A percentile compares a stretch with the other conserved stretches of the same genome.
These are phyloP conservation scores for Syzygium jambos DNA, from an alignment of 345 rosid species.

Conservation along the genomic window DNA sequence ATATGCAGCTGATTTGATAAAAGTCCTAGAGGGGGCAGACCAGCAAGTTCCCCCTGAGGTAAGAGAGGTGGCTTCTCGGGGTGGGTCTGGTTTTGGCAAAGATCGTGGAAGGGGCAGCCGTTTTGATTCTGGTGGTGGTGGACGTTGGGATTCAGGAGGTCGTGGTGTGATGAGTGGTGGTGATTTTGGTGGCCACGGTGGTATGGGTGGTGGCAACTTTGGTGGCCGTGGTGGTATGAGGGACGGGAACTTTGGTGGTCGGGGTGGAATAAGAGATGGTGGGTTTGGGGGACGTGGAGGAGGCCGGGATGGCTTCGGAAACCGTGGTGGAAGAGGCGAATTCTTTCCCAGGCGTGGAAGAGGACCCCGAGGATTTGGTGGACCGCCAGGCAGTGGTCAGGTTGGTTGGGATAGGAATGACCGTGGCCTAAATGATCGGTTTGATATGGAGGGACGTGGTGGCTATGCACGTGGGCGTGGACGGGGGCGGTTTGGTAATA, in stretches of 20 bases:
- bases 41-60: slow-evolving; percentile 85
- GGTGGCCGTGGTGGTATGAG: slow-evolving; percentile 39
- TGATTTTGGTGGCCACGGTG: slow-evolving; percentile 45
- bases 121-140: slow-evolving; percentile 57
- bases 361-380: slow-evolving; percentile 62
- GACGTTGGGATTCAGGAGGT: slow-evolving; percentile 65
- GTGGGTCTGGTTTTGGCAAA: slow-evolving; percentile 54
- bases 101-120: slow-evolving; percentile 69
- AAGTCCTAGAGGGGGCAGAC: slow-evolving; percentile 87
- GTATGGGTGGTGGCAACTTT: slow-evolving; percentile 34
- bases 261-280: slow-evolving; percentile 38
- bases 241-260: slow-evolving; percentile 39
- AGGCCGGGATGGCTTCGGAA: slow-evolving; percentile 35
- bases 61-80: slow-evolving; percentile 78
- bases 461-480: slow-evolving; percentile 44
- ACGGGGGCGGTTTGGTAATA: slow-evolving; percentile 65
- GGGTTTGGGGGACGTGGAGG: slow-evolving; percentile 36
- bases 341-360: slow-evolving; percentile 52
- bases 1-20: slow-evolving; percentile 71
- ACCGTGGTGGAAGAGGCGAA: slow-evolving; percentile 37
- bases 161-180: slow-evolving; percentile 37
- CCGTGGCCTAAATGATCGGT: slow-evolving; percentile 43
- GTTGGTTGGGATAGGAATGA: background rate
- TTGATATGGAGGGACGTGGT: slow-evolving; percentile 54
- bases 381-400: slow-evolving; percentile 15